A percentile compares a stretch with the other conserved stretches of the same genome.
Conservation (phyloP, 176 grass and related monocot genomes). For the Oryza punctata region DNA sequence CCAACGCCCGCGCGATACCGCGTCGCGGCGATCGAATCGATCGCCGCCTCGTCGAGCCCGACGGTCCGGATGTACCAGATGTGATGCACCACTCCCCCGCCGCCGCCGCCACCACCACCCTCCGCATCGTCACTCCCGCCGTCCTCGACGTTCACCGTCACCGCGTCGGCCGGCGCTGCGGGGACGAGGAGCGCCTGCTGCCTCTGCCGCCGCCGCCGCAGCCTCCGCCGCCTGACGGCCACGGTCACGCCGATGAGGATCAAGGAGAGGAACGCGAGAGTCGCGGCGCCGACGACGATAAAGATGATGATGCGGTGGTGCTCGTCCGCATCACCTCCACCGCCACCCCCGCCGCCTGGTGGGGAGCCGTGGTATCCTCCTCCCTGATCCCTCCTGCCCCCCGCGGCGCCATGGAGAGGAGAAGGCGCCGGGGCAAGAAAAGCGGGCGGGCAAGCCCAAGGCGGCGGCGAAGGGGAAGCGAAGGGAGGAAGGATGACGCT, state of each 20-base stretch:
- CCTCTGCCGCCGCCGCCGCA: constrained; percentile 1
- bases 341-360: not conserved
- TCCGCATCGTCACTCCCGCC: constrained; percentile 27
- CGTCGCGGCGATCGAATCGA: constrained; percentile 55
- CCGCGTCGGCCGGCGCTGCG: not conserved
- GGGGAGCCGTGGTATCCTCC: not conserved
- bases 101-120: not conserved
- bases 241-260: constrained; percentile 48
- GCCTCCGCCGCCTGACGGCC: constrained; percentile 38
- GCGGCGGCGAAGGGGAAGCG: not conserved
- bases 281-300: constrained; percentile 21
- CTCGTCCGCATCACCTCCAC: not conserved
- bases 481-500: not conserved
- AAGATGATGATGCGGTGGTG: not conserved
- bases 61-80: constrained; percentile 79
- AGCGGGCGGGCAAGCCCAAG: not conserved
- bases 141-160: not conserved
- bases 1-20: constrained; percentile 43
- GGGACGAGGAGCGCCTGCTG: constrained; percentile 17
- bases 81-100: constrained; percentile 58
- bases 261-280: constrained; percentile 42
- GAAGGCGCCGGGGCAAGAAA: not conserved
- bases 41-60: constrained; percentile 71
- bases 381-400: constrained; percentile 45
- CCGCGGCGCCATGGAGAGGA: not conserved